A percentile compares a stretch with the other conserved stretches of the same genome.
These are phyloP conservation scores for Pseudocercospora fuligena DNA, from an alignment of 2,329 filamentous ascomycete genomes.

Conservation along the genomic window DNA sequence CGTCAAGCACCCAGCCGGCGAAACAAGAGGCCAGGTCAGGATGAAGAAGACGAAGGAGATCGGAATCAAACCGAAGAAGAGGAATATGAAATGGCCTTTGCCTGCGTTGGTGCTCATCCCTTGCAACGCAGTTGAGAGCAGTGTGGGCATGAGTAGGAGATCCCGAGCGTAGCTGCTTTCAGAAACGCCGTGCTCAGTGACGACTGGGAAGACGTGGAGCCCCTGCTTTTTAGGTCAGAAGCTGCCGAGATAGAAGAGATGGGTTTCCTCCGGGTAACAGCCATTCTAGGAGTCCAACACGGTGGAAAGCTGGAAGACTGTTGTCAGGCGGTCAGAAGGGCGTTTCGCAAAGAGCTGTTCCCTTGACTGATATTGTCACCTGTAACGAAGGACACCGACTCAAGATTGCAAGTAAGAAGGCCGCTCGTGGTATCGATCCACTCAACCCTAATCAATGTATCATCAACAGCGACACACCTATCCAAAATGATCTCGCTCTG, in stretches of 20 bases:
- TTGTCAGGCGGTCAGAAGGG: conserved; percentile 38
- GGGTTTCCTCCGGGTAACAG: conserved; percentile 40
- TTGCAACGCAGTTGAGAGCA: too few relatives aligned
- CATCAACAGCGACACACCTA: too few relatives aligned
- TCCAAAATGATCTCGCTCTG: too few relatives aligned
- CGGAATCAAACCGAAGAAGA: not conserved
- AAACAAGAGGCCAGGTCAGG: not conserved
- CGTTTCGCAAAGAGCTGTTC: conserved; percentile 58
- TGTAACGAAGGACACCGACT: too few relatives aligned
- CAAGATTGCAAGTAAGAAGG: too few relatives aligned
- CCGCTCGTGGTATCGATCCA: too few relatives aligned
- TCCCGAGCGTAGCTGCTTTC: conserved; percentile 82
- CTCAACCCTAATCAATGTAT: too few relatives aligned
- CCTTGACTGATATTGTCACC: conserved; percentile 61
- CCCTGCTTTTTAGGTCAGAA: conserved; percentile 68
- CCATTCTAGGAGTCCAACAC: conserved; percentile 22
- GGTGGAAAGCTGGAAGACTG: conserved; percentile 30
- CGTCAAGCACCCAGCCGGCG: not conserved
- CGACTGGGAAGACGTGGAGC: conserved; percentile 83
- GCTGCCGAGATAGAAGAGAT: conserved; percentile 46
- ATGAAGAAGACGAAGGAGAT: not conserved
- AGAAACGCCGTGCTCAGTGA: conserved; percentile 78
- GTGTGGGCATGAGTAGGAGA: conserved; percentile 79
- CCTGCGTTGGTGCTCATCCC: conserved; percentile 3
- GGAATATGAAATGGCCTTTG: conserved; percentile 4